A percentile compares a stretch with the other conserved stretches of the same genome.
phyloP scores from a whole-genome alignment of 2,329 filamentous ascomycete genomes.

The Fusarium camptoceras region DNA sequence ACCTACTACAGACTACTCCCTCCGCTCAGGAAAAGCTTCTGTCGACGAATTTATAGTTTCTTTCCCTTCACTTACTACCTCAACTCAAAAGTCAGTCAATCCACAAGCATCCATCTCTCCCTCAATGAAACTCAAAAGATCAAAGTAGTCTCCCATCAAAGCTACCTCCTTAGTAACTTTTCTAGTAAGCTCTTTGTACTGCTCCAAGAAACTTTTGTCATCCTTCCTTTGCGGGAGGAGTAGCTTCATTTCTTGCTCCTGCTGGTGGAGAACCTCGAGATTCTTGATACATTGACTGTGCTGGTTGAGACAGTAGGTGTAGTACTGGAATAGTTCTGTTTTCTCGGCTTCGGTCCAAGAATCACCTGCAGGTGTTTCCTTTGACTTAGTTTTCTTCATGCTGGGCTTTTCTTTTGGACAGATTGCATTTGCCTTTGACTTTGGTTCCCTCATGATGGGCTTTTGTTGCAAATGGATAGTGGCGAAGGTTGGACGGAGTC shows the following conservation, averaged over 20 bases:
- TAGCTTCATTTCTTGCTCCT: background rate
- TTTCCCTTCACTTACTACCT: no score
- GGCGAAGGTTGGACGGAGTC: rapidly evolving
- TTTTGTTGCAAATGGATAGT: rapidly evolving
- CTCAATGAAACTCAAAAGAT: background rate
- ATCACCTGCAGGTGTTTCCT: rapidly evolving
- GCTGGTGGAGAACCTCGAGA: background rate
- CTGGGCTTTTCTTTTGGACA: background rate
- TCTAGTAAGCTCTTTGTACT: background rate
- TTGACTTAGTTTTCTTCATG: background rate
- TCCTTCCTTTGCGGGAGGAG: background rate
- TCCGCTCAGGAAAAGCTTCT: background rate
- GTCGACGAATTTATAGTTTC: background rate
- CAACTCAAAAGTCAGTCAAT: background rate
- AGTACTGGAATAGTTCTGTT: background rate
- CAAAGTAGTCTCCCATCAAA: background rate
- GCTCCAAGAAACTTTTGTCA: no score
- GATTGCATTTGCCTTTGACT: background rate
- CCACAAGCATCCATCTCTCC: background rate
- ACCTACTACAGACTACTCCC: no score
- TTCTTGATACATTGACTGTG: background rate
- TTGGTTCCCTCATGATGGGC: background rate
- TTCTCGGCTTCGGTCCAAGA: background rate
- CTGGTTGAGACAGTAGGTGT: background rate
- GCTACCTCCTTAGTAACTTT: background rate